phyloP scores from a whole-genome alignment of 805 yeast genomes.

The Candida arabinofermentans region DNA sequence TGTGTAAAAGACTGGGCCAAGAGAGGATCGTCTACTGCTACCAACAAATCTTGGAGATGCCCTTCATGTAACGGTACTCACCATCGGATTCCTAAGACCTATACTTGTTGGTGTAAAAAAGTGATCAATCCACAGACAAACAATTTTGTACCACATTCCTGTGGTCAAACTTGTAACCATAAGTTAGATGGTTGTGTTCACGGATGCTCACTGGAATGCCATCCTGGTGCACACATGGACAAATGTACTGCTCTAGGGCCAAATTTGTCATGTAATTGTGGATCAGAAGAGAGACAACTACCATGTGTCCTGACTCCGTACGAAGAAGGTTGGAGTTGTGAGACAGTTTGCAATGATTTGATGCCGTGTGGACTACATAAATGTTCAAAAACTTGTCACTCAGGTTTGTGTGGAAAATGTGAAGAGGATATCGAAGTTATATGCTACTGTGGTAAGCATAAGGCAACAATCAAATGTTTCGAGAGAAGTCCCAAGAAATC shows the following conservation, averaged over 20 bases:
- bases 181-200: slow-evolving; percentile 61
- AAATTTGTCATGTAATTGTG: slow-evolving; percentile 67
- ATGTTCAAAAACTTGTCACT: slow-evolving; percentile 65
- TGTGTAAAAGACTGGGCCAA: slow-evolving; percentile 88
- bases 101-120: slow-evolving; percentile 89
- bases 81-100: slow-evolving; percentile 46
- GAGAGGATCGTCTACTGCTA: slow-evolving; percentile 63
- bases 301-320: slow-evolving; percentile 76
- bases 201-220: slow-evolving; percentile 71
- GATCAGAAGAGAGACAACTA: slow-evolving; percentile 56
- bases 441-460: slow-evolving; percentile 76
- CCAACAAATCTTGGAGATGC: slow-evolving; percentile 71
- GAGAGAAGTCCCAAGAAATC: slow-evolving; percentile 37
- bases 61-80: slow-evolving; percentile 67
- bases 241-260: slow-evolving; percentile 80
- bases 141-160: slow-evolving; percentile 69
- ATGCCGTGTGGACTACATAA: slow-evolving; percentile 71
- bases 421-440: slow-evolving; percentile 39
- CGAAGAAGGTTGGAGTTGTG: slow-evolving; percentile 64
- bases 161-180: slow-evolving; percentile 77
- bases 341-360: slow-evolving; percentile 51
- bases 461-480: slow-evolving; percentile 40
- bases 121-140: slow-evolving; percentile 60
- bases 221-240: slow-evolving; percentile 82
- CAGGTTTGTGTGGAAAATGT: slow-evolving; percentile 82